phyloP scores from a whole-genome alignment of 345 rosid genomes.

The Corymbia maculata region DNA sequence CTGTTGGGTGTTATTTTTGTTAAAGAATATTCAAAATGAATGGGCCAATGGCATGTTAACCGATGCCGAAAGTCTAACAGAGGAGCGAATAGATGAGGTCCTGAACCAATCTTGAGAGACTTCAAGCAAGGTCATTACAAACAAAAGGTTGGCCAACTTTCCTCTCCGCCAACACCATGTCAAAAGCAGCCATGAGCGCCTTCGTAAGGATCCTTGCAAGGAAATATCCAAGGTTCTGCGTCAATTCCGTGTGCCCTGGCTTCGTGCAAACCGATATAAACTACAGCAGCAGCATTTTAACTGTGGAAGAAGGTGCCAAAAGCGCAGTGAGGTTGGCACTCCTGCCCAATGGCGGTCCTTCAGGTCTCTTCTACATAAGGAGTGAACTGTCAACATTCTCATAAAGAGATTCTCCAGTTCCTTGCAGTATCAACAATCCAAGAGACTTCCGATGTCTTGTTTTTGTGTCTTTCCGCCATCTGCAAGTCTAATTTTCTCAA shows the following conservation, averaged over 20 bases:
- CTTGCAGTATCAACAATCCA: background rate
- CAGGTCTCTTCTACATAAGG: slow-evolving; percentile 18
- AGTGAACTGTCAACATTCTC: background rate
- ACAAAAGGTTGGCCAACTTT: slow-evolving; percentile 24
- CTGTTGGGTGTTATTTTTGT: background rate
- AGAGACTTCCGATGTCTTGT: background rate
- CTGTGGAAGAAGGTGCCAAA: slow-evolving; percentile 21
- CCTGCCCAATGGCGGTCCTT: slow-evolving; percentile 12
- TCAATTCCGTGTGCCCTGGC: slow-evolving; percentile 28
- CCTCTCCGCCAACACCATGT: slow-evolving; percentile 8
- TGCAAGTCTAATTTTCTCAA: background rate
- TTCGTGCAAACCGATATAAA: slow-evolving; percentile 20
- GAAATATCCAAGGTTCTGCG: slow-evolving; percentile 4
- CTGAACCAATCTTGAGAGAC: slow-evolving; percentile 8
- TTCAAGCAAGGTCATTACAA: slow-evolving; percentile 10
- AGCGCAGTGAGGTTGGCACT: slow-evolving; percentile 16
- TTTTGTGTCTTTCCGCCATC: background rate
- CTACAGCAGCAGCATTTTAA: slow-evolving; percentile 4
- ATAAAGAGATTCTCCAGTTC: background rate
- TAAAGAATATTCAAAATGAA: slow-evolving; percentile 9
- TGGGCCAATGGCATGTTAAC: slow-evolving; percentile 12
- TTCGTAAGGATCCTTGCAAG: slow-evolving; percentile 28
- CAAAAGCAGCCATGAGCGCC: slow-evolving; percentile 21
- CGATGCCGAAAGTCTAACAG: slow-evolving; percentile 11
- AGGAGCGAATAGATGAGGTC: slow-evolving; percentile 17